Percentiles rank a stretch among this genome's conserved stretches.
These are phyloP conservation scores for Ascochyta viciae-villosae DNA, from an alignment of 2,329 filamentous ascomycete species.

Conservation along the genomic window DNA sequence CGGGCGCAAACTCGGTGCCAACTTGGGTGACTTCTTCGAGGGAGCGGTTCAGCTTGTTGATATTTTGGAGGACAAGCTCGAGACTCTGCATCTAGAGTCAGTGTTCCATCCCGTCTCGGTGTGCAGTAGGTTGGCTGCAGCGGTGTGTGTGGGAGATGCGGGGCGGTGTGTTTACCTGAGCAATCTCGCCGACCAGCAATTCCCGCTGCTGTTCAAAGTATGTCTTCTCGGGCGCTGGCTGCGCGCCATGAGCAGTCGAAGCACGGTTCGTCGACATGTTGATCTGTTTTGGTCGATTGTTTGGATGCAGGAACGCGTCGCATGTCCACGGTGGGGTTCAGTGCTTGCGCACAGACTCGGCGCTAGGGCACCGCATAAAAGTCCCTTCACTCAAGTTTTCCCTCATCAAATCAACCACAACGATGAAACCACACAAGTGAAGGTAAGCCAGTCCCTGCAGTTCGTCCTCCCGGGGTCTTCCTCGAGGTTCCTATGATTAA, in stretches of 20 bases:
- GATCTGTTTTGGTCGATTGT: constrained; percentile 17
- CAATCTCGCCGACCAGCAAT: constrained; percentile 74
- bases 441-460: constrained; percentile 34
- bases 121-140: constrained; percentile 51
- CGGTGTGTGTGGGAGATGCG: constrained; percentile 10
- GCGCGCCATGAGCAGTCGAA: constrained; percentile 27
- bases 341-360: constrained; percentile 18
- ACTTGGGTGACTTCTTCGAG: constrained; percentile 92
- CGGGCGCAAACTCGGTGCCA: constrained; percentile 95
- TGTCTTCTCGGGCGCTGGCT: constrained; percentile 42
- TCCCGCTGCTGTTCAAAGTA: constrained; percentile 82
- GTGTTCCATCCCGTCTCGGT: not conserved
- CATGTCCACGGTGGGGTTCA: constrained; percentile 9
- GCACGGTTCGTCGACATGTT: constrained; percentile 35
- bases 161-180: constrained; percentile 60
- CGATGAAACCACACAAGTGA: constrained; percentile 48
- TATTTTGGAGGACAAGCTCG: constrained; percentile 91
- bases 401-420: constrained; percentile 27
- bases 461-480: constrained; percentile 8
- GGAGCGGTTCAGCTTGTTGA: constrained; percentile 93
- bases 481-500: constrained; percentile 62
- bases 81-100: constrained; percentile 60
- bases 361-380: constrained; percentile 26
- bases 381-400: constrained; percentile 15
- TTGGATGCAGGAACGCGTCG: constrained; percentile 18